A percentile compares a stretch with the other conserved stretches of the same genome.
Evolutionary conservation across 75 land plant genomes (phyloP).

Genomic region (Picea sitchensis): DNA sequence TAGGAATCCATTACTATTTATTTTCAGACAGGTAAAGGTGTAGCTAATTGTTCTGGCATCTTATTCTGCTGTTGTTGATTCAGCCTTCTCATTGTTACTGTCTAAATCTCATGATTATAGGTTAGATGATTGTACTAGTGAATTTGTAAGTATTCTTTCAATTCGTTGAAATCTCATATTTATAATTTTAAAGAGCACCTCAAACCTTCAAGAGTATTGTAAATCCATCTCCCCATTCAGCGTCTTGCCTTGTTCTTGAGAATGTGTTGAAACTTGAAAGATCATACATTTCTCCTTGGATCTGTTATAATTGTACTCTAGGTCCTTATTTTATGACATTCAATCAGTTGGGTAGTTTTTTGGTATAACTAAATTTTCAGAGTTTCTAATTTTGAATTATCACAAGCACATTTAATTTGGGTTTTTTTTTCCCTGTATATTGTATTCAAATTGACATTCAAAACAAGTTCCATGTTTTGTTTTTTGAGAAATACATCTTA

Average conservation of each 20-base stretch:
- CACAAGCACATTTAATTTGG: neutral
- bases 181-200: neutral
- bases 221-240: neutral
- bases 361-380: neutral
- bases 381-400: neutral
- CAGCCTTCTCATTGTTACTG: neutral
- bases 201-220: neutral
- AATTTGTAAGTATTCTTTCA: neutral
- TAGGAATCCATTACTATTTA: constrained; percentile 3
- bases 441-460: neutral
- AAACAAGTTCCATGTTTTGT: neutral
- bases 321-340: constrained; percentile 1
- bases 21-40: neutral
- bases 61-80: neutral
- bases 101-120: neutral
- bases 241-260: neutral
- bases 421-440: too few relatives aligned
- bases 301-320: neutral
- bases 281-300: neutral
- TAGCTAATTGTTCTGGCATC: neutral
- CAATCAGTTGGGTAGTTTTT: neutral
- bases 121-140: neutral
- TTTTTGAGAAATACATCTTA: neutral
- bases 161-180: neutral
- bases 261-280: neutral